Conservation (phyloP, 1,284 basidiomycete species). For the Fomitopsis palustris region DNA sequence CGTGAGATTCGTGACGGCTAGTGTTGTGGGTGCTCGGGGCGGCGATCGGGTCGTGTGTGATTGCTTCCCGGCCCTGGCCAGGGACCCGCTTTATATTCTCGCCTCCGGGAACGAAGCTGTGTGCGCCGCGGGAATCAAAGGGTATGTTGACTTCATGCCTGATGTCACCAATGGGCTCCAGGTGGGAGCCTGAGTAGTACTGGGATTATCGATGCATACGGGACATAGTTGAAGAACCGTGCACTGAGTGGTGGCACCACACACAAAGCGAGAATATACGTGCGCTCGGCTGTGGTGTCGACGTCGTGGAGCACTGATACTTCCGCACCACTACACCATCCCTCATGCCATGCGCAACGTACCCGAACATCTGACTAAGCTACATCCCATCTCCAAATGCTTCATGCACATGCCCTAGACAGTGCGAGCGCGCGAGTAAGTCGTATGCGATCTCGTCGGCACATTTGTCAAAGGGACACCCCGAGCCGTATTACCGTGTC, state of each 20-base stretch:
- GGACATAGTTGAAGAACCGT: background rate
- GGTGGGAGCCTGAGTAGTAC: too few species aligned
- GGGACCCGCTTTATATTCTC: background rate
- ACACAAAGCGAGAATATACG: background rate
- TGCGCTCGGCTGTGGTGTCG: background rate
- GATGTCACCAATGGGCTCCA: background rate
- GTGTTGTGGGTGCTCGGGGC: background rate
- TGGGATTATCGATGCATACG: background rate
- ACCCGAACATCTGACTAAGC: too few species aligned
- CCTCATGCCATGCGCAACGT: too few species aligned
- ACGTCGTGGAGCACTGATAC: background rate
- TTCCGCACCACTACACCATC: background rate
- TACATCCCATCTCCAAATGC: too few species aligned
- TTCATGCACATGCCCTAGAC: too few species aligned
- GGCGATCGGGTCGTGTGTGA: background rate
- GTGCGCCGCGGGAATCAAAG: too few species aligned
- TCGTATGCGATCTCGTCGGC: too few species aligned
- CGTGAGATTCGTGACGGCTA: background rate
- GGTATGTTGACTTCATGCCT: background rate
- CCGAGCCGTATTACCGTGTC: too few species aligned
- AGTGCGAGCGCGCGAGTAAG: too few species aligned
- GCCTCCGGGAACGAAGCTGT: too few species aligned
- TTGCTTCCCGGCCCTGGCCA: background rate
- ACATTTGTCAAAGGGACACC: too few species aligned
- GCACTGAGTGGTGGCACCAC: background rate